Conservation (phyloP, 192 early-diverging fungal genomes). For the Podila horticola region DNA sequence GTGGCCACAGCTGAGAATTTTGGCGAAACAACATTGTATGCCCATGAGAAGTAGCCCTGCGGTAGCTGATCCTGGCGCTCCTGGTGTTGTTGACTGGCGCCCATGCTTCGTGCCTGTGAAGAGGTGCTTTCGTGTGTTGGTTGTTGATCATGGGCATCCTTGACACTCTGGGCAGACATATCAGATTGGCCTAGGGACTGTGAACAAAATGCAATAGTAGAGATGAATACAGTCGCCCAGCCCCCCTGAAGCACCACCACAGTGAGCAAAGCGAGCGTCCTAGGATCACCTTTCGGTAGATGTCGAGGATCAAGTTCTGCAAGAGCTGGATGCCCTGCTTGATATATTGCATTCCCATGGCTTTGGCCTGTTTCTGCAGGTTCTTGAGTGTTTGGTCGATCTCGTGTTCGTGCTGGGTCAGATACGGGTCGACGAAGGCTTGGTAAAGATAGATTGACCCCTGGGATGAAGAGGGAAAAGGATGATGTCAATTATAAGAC, state of each 20-base stretch:
- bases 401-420: constrained; percentile 32
- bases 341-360: constrained; percentile 39
- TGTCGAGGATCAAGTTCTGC: constrained; percentile 28
- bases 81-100: background rate
- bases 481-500: too few relatives aligned
- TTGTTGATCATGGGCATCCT: background rate
- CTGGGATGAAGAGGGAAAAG: background rate
- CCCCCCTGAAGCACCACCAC: background rate
- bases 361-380: constrained; percentile 36
- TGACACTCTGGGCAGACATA: background rate
- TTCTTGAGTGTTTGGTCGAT: constrained; percentile 41
- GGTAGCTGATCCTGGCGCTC: background rate
- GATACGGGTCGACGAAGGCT: constrained; percentile 36
- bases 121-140: background rate
- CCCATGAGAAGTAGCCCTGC: constrained; percentile 30
- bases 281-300: constrained; percentile 44
- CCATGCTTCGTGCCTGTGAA: background rate
- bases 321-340: constrained; percentile 36
- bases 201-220: background rate
- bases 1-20: constrained; percentile 36
- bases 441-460: constrained; percentile 51
- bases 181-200: constrained; percentile 4
- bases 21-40: constrained; percentile 27
- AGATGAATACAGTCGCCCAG: background rate
- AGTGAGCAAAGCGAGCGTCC: background rate